A percentile compares a stretch with the other conserved stretches of the same genome.
phyloP scores from a whole-genome alignment of 2,329 filamentous ascomycete genomes.

The Cladosporium colombiae region DNA sequence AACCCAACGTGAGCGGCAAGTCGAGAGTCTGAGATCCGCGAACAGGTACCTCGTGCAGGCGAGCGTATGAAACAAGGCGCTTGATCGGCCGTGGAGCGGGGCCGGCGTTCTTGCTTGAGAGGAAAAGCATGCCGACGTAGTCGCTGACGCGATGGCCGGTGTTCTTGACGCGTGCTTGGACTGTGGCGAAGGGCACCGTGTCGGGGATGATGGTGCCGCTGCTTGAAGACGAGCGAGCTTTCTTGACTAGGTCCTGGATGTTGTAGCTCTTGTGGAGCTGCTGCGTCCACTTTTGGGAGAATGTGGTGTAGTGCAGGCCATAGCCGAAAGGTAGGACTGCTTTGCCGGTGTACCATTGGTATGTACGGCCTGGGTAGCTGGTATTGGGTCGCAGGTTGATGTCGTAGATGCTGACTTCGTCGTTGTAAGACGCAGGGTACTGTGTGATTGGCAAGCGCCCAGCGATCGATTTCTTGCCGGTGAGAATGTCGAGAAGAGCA shows the following conservation, averaged over 20 bases:
- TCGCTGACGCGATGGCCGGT: conserved; percentile 41
- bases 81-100: conserved; percentile 46
- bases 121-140: conserved; percentile 45
- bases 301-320: conserved; percentile 48
- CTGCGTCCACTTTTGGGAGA: conserved; percentile 29
- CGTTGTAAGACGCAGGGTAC: conserved; percentile 44
- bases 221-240: background rate
- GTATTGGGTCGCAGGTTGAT: conserved; percentile 41
- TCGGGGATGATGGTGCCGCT: background rate
- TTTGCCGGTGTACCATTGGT: conserved; percentile 45
- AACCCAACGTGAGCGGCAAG: conserved; percentile 43
- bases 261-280: conserved; percentile 32
- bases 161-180: conserved; percentile 42
- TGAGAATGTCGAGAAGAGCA: conserved; percentile 46
- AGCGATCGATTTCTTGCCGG: conserved; percentile 42
- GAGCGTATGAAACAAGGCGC: conserved; percentile 38
- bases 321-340: conserved; percentile 47
- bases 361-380: conserved; percentile 44
- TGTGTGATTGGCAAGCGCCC: conserved; percentile 42
- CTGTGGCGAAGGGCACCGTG: conserved; percentile 28
- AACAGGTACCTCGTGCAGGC: conserved; percentile 24
- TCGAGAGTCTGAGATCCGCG: conserved; percentile 28
- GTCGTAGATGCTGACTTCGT: conserved; percentile 25
- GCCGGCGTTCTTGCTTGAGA: conserved; percentile 41
- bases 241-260: conserved; percentile 37